These are phyloP conservation scores for Arthrobotrys sphaeroides DNA, from an alignment of 2,329 filamentous ascomycete species.

Conservation along the genomic window DNA sequence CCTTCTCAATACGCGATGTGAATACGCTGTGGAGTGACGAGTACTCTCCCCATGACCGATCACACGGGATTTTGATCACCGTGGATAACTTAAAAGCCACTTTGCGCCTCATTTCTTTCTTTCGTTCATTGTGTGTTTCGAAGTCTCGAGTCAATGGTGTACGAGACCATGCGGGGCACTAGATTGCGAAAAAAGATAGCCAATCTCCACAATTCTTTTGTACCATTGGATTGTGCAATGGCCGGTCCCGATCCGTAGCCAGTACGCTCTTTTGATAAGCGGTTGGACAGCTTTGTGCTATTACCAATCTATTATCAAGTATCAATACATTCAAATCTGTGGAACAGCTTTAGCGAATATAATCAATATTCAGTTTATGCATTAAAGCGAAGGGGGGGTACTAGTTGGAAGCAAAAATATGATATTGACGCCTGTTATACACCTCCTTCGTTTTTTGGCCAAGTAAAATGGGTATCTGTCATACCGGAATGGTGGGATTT, in stretches of 20 bases:
- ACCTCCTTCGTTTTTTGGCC: slow-evolving; percentile 1
- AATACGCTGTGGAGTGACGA: slow-evolving; percentile 9
- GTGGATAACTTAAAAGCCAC: slow-evolving; percentile 16
- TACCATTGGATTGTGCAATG: not conserved
- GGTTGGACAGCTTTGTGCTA: slow-evolving; percentile 27
- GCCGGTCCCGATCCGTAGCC: too few species aligned
- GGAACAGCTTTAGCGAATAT: slow-evolving; percentile 46
- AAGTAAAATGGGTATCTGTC: slow-evolving; percentile 21
- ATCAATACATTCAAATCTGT: slow-evolving; percentile 40
- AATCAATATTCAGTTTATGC: slow-evolving; percentile 22
- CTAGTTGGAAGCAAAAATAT: slow-evolving; percentile 10
- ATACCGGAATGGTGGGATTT: slow-evolving; percentile 30
- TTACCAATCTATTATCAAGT: slow-evolving; percentile 40
- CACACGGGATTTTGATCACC: slow-evolving; percentile 43
- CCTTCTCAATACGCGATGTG: slow-evolving; percentile 49
- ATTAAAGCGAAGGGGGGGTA: slow-evolving; percentile 27
- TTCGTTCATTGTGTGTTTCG: not conserved
- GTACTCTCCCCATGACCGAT: slow-evolving; percentile 38
- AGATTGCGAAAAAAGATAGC: not conserved
- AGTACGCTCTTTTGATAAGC: not conserved
- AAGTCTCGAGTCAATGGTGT: not conserved
- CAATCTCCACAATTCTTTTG: slow-evolving; percentile 21
- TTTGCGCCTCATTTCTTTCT: not conserved
- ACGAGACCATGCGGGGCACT: not conserved
- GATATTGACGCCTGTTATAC: slow-evolving; percentile 25